Percentiles rank a stretch among this genome's conserved stretches.
These are phyloP conservation scores for Fusarium odoratissimum DNA, from an alignment of 2,329 filamentous ascomycete genomes.

Conservation along the genomic window DNA sequence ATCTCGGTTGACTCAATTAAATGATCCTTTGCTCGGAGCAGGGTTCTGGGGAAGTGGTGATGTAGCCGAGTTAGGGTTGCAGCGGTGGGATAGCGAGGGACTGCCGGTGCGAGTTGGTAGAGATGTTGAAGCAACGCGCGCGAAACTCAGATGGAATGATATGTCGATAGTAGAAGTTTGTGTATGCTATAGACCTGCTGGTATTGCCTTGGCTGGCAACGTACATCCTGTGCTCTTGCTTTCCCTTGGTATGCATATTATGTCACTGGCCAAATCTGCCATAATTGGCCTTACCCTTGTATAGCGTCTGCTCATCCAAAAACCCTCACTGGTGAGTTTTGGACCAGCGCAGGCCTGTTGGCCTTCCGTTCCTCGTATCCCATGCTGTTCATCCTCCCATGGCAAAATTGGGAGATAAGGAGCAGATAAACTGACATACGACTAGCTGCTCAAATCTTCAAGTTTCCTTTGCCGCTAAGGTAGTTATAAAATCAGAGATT, in stretches of 20 bases:
- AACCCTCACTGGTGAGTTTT: too few relatives aligned
- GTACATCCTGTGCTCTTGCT: too few relatives aligned
- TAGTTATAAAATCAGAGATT: background rate
- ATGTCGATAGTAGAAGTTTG: background rate
- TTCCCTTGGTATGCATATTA: too few relatives aligned
- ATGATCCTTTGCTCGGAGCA: background rate
- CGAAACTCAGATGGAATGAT: fast-evolving
- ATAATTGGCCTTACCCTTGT: too few relatives aligned
- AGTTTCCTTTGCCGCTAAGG: fast-evolving
- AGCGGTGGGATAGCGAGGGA: too few relatives aligned
- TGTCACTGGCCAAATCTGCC: too few relatives aligned
- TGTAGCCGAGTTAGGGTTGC: background rate
- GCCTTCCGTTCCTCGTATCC: too few relatives aligned
- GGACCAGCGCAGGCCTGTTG: too few relatives aligned
- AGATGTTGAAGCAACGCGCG: background rate
- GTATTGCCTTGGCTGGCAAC: too few relatives aligned
- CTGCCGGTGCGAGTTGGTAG: fast-evolving
- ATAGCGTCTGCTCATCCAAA: too few relatives aligned
- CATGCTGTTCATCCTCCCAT: fast-evolving
- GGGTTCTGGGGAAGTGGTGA: background rate
- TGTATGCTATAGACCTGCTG: too few relatives aligned
- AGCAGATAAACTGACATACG: background rate
- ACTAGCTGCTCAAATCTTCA: background rate
- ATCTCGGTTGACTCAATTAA: background rate
- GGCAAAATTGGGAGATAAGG: fast-evolving